Base-by-base conservation (phyloP, 2,329 filamentous ascomycete genomes). In the Trichoderma koningii region DNA sequence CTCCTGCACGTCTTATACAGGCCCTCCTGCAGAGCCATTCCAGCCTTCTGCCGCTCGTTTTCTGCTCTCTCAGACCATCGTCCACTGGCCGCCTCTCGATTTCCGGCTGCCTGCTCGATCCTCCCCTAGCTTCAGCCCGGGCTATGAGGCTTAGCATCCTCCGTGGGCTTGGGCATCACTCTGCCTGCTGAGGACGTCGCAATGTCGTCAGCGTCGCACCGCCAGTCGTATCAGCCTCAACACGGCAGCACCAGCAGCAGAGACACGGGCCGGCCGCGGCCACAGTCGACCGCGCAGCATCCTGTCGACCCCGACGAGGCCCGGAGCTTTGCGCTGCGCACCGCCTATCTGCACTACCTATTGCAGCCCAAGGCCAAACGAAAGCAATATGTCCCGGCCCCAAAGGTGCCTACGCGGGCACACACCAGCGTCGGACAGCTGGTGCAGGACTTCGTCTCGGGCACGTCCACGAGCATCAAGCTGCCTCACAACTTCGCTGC, bases 321-420 rank as follows among this genome's bases (percentile, higher is more conserved):
- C 74, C 97, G 96, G 79, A 90, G 88, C 68, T 97, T 92, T 79
- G 93, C 93, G 71, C 87, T 99, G 63, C 90, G 95, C 68, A 89
- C 91, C 70, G 94, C 94, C 70, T 97, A 92, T 78, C 89, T 99
- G 66, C 85, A 94, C 77, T 96, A 99, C 77, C 88, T 98, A 51
- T 85, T 99, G 60, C 93, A 97, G 76, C 94, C 95, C 68, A 91
- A 93, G 73, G 86, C 91, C 73, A 95, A 94, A 78, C 87, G 92
- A 74, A 91, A 94, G 73, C 92, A 97, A 80, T 96, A 93, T 84
- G 87, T 95, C 48, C 79, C 87, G 78, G 74, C 85, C 69, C 80
- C 89, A 56, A 88, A 87, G 71, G 85, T 86, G 64, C 84, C 87
- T 67, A 80, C 84, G 7, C 81, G 83, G 69, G 80, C 79, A 57